phyloP scores from a whole-genome alignment of 805 yeast species.

The Pichia cephalocereana region DNA sequence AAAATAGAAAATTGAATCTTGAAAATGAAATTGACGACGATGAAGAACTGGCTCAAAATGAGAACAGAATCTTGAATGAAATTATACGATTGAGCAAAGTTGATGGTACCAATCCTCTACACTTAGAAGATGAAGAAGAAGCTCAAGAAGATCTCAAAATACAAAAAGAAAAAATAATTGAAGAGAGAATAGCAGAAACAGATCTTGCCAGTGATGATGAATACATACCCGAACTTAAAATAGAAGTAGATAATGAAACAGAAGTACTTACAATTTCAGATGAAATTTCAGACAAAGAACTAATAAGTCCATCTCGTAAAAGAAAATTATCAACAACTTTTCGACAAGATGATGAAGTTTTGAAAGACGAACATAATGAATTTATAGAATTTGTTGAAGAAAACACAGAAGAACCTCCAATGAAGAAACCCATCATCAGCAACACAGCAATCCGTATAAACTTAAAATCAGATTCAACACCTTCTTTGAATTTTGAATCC shows the following conservation, averaged over 20 bases:
- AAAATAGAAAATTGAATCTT: neutral
- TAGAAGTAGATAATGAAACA: neutral
- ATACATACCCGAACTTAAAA: neutral
- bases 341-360: neutral
- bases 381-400: neutral
- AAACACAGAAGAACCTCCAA: neutral
- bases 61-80: conserved; percentile 36
- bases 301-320: neutral
- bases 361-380: conserved; percentile 6
- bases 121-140: conserved; percentile 13
- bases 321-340: neutral
- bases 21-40: conserved; percentile 28
- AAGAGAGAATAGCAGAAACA: neutral
- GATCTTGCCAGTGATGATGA: conserved; percentile 1
- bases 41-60: conserved; percentile 25
- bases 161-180: neutral
- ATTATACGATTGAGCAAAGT: conserved; percentile 31
- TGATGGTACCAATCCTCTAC: conserved; percentile 18
- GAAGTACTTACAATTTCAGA: too few species aligned
- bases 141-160: too few species aligned
- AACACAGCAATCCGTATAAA: neutral
- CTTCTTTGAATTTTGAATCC: neutral
- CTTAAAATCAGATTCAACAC: neutral
- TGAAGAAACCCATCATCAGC: neutral
- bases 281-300: neutral